Conservation (phyloP, 805 yeast genomes). For the Candida peoriensis region DNA sequence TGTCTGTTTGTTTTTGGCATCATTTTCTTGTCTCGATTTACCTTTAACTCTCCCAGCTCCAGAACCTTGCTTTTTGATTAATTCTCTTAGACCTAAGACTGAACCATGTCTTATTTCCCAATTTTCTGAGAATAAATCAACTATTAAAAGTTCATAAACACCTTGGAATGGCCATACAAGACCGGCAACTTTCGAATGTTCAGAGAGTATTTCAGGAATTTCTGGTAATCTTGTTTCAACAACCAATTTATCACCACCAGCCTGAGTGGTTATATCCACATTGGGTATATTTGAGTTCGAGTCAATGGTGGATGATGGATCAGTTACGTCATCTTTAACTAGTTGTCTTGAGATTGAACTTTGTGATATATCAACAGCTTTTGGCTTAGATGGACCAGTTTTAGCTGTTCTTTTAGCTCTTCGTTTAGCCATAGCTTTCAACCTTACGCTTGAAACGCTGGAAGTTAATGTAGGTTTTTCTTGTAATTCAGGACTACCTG, state of each 20-base stretch:
- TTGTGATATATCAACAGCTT: constrained; percentile 65
- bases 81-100: constrained; percentile 84
- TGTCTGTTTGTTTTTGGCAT: constrained; percentile 56
- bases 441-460: constrained; percentile 57
- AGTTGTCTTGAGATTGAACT: constrained; percentile 59
- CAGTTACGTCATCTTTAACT: constrained; percentile 28
- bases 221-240: constrained; percentile 71
- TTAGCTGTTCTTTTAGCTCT: constrained; percentile 72
- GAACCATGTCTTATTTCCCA: constrained; percentile 99
- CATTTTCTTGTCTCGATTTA: constrained; percentile 56
- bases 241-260: constrained; percentile 76
- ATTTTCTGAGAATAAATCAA: constrained; percentile 73
- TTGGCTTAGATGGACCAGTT: constrained; percentile 36
- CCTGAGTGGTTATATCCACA: constrained; percentile 69
- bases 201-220: constrained; percentile 61
- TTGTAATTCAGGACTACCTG: background rate
- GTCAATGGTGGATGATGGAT: constrained; percentile 3
- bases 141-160: constrained; percentile 72
- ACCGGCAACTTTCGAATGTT: constrained; percentile 66
- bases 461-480: constrained; percentile 1
- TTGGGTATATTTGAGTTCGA: constrained; percentile 22
- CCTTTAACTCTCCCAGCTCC: constrained; percentile 82
- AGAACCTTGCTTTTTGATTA: constrained; percentile 72
- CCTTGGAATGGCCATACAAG: constrained; percentile 94
- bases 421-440: constrained; percentile 92